Evolutionary conservation across 176 grass and related monocot genomes (phyloP).

Genomic region (Eragrostis nindensis): DNA sequence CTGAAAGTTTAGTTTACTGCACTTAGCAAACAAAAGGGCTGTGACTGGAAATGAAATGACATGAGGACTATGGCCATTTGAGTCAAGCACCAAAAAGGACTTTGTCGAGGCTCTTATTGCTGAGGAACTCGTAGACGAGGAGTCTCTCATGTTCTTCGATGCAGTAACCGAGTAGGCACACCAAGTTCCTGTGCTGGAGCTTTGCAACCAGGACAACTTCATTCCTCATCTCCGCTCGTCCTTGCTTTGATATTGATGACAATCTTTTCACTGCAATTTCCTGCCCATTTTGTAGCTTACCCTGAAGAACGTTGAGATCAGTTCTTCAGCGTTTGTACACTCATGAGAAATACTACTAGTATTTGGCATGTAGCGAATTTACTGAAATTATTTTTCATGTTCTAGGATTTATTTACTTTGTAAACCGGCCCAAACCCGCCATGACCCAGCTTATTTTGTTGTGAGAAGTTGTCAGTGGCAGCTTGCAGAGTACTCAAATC

Average conservation of each 20-base stretch:
- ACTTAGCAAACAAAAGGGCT: not conserved
- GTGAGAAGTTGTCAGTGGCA: slow-evolving; percentile 58
- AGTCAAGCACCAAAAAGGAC: slow-evolving; percentile 46
- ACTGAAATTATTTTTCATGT: too few species aligned
- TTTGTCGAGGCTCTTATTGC: slow-evolving; percentile 55
- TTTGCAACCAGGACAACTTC: slow-evolving; percentile 55
- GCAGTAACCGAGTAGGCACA: slow-evolving; percentile 53
- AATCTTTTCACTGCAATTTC: slow-evolving; percentile 67
- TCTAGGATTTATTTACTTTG: slow-evolving; percentile 40
- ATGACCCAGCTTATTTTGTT: slow-evolving; percentile 55
- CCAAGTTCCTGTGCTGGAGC: slow-evolving; percentile 68
- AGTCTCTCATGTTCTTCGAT: slow-evolving; percentile 49
- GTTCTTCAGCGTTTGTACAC: not conserved
- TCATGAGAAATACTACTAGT: not conserved
- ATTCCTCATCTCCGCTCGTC: slow-evolving; percentile 43
- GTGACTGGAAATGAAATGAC: not conserved
- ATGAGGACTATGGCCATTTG: not conserved
- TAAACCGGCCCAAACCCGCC: slow-evolving; percentile 64
- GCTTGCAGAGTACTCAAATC: slow-evolving; percentile 42
- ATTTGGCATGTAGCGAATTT: too few species aligned
- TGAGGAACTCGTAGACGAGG: slow-evolving; percentile 63
- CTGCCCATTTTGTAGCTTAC: slow-evolving; percentile 28
- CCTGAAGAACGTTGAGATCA: slow-evolving; percentile 15
- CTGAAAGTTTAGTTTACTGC: not conserved
- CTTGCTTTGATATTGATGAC: slow-evolving; percentile 41